Base-by-base conservation (phyloP, 2,329 filamentous ascomycete species). In the Camptophora hylomeconis region DNA sequence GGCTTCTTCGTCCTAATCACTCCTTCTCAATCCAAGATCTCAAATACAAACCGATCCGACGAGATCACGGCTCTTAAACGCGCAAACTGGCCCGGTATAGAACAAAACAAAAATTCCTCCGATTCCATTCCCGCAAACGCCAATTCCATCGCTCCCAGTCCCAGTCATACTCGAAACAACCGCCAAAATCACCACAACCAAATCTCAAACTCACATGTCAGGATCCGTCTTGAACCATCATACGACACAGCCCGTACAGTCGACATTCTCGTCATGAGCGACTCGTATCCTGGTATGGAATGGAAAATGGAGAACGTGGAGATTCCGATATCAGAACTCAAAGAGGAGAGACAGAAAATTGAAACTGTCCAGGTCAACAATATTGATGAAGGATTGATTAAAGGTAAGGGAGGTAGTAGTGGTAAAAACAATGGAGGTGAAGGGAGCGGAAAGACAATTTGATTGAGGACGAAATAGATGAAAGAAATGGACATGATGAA, bases 1-100 rank as follows among this genome's bases (percentile, higher is more conserved):
- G 86, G 86, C 0, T 95, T 77, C 69, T 95, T 98, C 53, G 71
- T 89, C 9, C 50, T 95, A 13, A 67, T 92, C 0, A 76, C 74
- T 5, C 45, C 41, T 18, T 38, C 47, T 20, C 40, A 41, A 4
- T 28, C 47, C 1, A 46, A 21, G 17, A 48, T 26, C 45, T n/a
- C n/a, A n/a, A n/a, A n/a, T n/a, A n/a, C n/a, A n/a, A n/a, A n/a
- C n/a, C n/a, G n/a, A n/a, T 82, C 87, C 35, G 82, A 20, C 7
- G 37, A 94, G 42, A 66, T 95, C 20, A 55, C 93, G 3, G 87
- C 80, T 3, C 63, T 98, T 38, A 95, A 93, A 65, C 66, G 89
- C 17, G 70, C 89, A 0, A 76, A 75, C 2, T 95, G 89, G 86
- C 57, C 60, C 2, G 5, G 44, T n/a, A n/a, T n/a, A n/a, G n/a